Conservation (phyloP, 2,329 filamentous ascomycete species). For the Claviceps paspali region DNA sequence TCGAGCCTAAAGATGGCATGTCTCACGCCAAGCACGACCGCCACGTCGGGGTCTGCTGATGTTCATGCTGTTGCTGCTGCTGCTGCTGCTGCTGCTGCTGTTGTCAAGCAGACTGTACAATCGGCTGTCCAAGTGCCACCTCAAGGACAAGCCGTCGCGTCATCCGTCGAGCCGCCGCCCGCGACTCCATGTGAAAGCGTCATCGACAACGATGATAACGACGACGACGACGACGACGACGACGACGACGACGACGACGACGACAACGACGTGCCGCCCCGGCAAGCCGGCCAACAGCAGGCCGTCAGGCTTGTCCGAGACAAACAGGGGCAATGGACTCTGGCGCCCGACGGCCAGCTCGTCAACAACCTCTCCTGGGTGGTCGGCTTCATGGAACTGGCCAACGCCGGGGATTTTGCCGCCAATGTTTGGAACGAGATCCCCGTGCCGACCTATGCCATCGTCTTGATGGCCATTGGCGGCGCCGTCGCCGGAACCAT, state of each 20-base stretch:
- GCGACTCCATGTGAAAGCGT: too few relatives aligned
- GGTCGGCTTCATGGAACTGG: slow-evolving; percentile 37
- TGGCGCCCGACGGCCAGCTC: slow-evolving; percentile 9
- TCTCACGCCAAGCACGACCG: too few relatives aligned
- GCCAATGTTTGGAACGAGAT: slow-evolving; percentile 41
- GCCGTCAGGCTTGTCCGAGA: slow-evolving; percentile 8
- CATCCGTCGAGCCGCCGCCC: too few relatives aligned
- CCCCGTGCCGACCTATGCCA: slow-evolving; percentile 32
- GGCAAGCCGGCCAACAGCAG: slow-evolving; percentile 1
- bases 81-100: too few relatives aligned
- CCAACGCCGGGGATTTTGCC: slow-evolving; percentile 40
- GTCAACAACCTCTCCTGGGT: slow-evolving; percentile 16
- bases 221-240: too few relatives aligned
- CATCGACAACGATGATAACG: too few relatives aligned
- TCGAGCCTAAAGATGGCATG: too few relatives aligned
- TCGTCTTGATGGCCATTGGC: slow-evolving; percentile 36
- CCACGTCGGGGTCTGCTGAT: too few relatives aligned
- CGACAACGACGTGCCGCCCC: neutral
- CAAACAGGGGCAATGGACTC: slow-evolving; percentile 2
- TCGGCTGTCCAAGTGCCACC: neutral
- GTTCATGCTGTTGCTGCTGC: too few relatives aligned
- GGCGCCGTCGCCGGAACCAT: slow-evolving; percentile 29
- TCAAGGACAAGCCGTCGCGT: too few relatives aligned
- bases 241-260: too few relatives aligned
- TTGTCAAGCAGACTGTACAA: slow-evolving; percentile 5